Conservation (phyloP, 78 protist genomes). For the Protostelium mycophagum region DNA sequence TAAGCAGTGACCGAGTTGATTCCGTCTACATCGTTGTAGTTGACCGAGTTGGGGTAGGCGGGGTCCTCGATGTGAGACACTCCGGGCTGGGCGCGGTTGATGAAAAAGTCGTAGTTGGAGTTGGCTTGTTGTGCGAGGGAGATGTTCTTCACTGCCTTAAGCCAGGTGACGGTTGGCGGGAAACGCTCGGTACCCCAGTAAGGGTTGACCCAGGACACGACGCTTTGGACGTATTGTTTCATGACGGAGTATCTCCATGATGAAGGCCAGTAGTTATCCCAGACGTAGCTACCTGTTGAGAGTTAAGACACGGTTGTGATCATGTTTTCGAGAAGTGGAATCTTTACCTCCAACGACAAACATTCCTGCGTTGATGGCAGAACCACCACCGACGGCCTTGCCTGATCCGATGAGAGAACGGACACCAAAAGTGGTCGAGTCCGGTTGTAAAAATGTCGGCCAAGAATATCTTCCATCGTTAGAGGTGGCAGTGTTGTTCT, state of each 20-base stretch:
- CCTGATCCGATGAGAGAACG: not conserved
- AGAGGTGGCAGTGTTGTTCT: not conserved
- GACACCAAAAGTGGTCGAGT: not conserved
- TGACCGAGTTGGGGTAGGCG: not conserved
- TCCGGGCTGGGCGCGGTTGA: not conserved
- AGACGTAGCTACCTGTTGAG: not conserved
- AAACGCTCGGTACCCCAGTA: not conserved
- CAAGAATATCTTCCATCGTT: not conserved
- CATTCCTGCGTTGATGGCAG: not conserved
- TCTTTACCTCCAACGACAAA: not conserved
- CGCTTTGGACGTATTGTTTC: not conserved
- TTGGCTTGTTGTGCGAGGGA: not conserved
- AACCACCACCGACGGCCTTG: not conserved
- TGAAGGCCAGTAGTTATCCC: not conserved
- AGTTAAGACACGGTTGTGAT: too few species aligned
- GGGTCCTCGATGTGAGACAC: not conserved
- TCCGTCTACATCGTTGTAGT: not conserved
- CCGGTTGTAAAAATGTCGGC: not conserved
- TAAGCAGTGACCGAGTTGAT: not conserved
- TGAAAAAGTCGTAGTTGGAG: not conserved
- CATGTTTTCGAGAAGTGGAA: too few species aligned
- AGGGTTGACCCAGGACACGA: not conserved
- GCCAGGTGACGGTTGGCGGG: not conserved
- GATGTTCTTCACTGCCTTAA: not conserved
- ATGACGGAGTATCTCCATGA: not conserved